Evolutionary conservation across 495 filamentous ascomycete genomes (phyloP), one percentile per base, ranked within the genome.

Genomic region (Ramalina peruviana): DNA sequence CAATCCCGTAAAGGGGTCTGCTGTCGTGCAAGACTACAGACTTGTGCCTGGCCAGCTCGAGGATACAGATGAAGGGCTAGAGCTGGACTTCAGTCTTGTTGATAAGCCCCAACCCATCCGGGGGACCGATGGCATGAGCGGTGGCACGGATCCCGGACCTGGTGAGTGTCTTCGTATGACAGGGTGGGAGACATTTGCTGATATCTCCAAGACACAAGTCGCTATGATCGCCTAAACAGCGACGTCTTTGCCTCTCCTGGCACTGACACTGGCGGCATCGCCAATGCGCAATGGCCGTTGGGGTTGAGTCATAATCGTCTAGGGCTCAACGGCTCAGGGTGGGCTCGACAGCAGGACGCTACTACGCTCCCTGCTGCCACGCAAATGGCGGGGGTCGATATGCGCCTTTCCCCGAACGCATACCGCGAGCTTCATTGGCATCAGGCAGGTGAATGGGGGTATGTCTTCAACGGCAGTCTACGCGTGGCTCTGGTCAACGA

Each of bases 341-440:
- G 79, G 80, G 79, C 82, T 19, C 67, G 83, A 7, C 80, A 86
- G 58, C 72, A 86, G 61, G 82, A 84, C 49, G 60, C 66, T 2
- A 64, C 69, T 10, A 73, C 83, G 16, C 69, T 87, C 53, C 83
- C 84, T 1, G 69, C 66, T 27, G 80, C 81, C 13, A 79, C 65
- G 9, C 71, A 70, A 46, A 83, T 88, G 77, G 82, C 84, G 1
- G 84, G 84, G 44, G 84, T 88, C 1, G 76, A 88, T 55, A 88
- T 88, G 84, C 73, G 82, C 25, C 74, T 88, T 4, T 76, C 75
- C 41, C 73, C 79, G 3, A 65, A 73, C 37, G 80, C 71, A 0
- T 85, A 85, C 54, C 73, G 82, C 2, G 82, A 86, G 53, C 66
- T 86, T 19, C 82, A 86, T 58, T 85, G 82, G 82, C 82, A 86